These are phyloP conservation scores for Clavaria fumosa DNA, from an alignment of 768 basidiomycete genomes.

Conservation along the genomic window DNA sequence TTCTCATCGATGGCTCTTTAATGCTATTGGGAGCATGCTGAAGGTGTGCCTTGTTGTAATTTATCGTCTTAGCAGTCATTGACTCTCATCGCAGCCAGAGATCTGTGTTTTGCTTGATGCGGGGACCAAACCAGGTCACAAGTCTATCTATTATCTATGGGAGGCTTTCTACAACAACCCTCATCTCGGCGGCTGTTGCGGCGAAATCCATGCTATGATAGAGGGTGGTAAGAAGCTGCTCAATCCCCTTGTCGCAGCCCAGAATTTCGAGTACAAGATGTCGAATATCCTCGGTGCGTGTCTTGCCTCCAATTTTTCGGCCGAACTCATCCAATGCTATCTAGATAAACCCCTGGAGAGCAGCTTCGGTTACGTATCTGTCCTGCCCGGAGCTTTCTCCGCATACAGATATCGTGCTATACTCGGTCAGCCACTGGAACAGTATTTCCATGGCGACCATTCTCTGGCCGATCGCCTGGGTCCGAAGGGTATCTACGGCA, in stretches of 20 bases:
- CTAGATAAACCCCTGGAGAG: conserved; percentile 88
- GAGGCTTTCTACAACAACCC: conserved; percentile 76
- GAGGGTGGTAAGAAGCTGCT: conserved; percentile 82
- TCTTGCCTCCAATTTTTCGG: background rate
- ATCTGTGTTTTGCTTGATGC: conserved; percentile 88
- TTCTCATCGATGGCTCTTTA: conserved; percentile 92
- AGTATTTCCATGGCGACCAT: conserved; percentile 81
- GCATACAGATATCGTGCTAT: conserved; percentile 93
- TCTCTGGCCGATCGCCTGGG: conserved; percentile 86
- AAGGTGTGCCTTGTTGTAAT: conserved; percentile 28
- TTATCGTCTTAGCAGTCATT: conserved; percentile 1
- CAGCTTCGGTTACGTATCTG: conserved; percentile 90
- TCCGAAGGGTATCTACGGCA: conserved; percentile 85
- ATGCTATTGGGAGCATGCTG: conserved; percentile 74
- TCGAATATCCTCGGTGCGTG: conserved; percentile 76
- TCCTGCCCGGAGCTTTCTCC: conserved; percentile 92
- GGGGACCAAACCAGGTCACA: conserved; percentile 92
- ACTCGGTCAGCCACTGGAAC: conserved; percentile 71
- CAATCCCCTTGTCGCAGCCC: conserved; percentile 86
- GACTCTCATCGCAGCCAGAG: conserved; percentile 44
- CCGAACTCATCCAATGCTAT: background rate
- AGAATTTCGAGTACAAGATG: conserved; percentile 98
- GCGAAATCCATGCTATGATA: conserved; percentile 95
- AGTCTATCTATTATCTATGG: conserved; percentile 92
- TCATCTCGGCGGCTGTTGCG: conserved; percentile 76